A percentile compares a stretch with the other conserved stretches of the same genome.
These are phyloP conservation scores for Russula compacta DNA, from an alignment of 768 basidiomycete species.

Conservation along the genomic window DNA sequence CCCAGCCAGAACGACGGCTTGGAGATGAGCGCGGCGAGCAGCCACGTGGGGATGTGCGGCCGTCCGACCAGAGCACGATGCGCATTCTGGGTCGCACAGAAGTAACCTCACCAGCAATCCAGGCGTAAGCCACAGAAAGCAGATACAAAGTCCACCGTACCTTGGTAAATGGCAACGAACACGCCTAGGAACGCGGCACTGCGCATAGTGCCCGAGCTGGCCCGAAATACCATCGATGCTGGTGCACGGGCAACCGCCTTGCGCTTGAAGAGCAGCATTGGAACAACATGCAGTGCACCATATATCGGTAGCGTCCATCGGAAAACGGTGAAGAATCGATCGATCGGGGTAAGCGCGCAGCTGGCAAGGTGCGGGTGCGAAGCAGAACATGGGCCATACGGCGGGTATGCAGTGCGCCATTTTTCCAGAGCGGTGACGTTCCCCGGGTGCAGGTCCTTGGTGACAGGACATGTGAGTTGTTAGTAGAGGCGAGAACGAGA, in stretches of 20 bases:
- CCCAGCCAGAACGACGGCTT: constrained; percentile 66
- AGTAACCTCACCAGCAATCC: constrained; percentile 24
- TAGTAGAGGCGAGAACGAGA: constrained; percentile 23
- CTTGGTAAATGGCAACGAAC: constrained; percentile 77
- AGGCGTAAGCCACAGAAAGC: neutral
- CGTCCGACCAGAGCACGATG: constrained; percentile 34
- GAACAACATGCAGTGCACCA: constrained; percentile 83
- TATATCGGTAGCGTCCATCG: constrained; percentile 81
- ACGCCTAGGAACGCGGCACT: constrained; percentile 82
- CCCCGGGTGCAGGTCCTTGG: constrained; percentile 4
- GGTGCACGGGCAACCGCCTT: constrained; percentile 59
- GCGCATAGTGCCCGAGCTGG: constrained; percentile 62
- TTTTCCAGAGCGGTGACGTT: neutral
- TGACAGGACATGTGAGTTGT: neutral
- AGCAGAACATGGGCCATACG: constrained; percentile 54
- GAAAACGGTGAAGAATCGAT: constrained; percentile 73
- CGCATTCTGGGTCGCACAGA: constrained; percentile 52
- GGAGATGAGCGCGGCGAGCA: constrained; percentile 51
- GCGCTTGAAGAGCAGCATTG: constrained; percentile 75
- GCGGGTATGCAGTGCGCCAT: constrained; percentile 25
- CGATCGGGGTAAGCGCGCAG: constrained; percentile 48
- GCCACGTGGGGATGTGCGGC: constrained; percentile 31
- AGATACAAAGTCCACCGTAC: constrained; percentile 22
- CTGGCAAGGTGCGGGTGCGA: constrained; percentile 67
- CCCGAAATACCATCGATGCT: constrained; percentile 50